Evolutionary conservation across 306 rosid species (phyloP).

Genomic region (Begonia loranthoides): DNA sequence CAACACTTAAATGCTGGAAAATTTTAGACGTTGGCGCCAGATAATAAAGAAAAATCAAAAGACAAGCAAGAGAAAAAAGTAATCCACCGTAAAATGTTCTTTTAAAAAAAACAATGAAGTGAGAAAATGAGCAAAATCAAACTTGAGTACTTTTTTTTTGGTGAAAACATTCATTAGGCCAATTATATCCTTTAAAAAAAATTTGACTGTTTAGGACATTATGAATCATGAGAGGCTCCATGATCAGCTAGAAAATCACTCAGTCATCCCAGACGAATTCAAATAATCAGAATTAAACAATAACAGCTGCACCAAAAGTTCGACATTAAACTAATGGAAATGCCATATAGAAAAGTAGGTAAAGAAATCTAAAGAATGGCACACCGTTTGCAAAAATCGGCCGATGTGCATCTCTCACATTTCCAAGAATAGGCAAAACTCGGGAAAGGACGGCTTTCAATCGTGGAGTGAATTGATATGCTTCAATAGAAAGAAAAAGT

Average conservation of each 20-base stretch:
- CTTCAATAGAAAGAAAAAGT: constrained; percentile 32
- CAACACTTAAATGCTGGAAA: constrained; percentile 91
- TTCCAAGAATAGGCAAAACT: constrained; percentile 88
- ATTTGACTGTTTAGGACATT: too few relatives aligned
- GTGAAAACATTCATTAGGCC: too few relatives aligned
- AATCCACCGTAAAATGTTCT: constrained; percentile 1
- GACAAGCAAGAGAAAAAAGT: constrained; percentile 9
- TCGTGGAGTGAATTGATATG: constrained; percentile 77
- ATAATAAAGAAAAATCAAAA: background rate
- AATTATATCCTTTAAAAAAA: too few relatives aligned
- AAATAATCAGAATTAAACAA: too few relatives aligned
- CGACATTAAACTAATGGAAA: too few relatives aligned
- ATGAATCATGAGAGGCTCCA: too few relatives aligned
- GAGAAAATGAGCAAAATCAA: background rate
- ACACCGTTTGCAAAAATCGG: constrained; percentile 87
- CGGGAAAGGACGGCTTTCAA: constrained; percentile 89
- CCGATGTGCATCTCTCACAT: constrained; percentile 71
- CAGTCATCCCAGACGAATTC: too few relatives aligned
- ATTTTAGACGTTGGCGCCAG: background rate
- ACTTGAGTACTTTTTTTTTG: background rate
- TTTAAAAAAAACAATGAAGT: constrained; percentile 3
- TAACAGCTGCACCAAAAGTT: too few relatives aligned
- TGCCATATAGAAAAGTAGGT: too few relatives aligned
- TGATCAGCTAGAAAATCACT: too few relatives aligned
- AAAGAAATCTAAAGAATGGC: constrained; percentile 16